phyloP scores from a whole-genome alignment of 352 stramenopile species.

The Phytopythium mirpurense region DNA sequence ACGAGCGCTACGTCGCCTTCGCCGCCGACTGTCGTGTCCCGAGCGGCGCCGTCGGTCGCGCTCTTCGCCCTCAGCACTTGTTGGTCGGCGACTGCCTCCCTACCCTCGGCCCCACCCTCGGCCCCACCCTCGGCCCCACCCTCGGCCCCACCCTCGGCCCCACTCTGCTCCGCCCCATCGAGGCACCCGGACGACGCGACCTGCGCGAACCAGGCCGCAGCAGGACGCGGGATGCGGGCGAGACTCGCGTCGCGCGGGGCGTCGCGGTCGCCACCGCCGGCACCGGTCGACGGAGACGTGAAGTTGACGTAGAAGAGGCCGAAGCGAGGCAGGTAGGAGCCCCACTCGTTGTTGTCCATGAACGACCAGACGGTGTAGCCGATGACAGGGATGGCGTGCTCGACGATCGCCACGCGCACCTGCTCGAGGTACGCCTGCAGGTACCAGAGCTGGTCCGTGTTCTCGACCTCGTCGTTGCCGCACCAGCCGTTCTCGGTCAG shows the following conservation, averaged over 20 bases:
- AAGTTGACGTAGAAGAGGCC: conserved; percentile 45
- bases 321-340: conserved; percentile 24
- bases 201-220: conserved; percentile 24
- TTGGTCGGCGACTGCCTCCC: no score
- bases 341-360: conserved; percentile 31
- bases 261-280: conserved; percentile 14
- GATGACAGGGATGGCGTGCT: conserved; percentile 12
- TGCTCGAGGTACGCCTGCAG: conserved; percentile 32
- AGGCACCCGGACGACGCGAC: conserved; percentile 32
- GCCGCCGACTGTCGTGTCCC: neutral
- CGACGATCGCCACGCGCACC: conserved; percentile 8
- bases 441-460: conserved; percentile 32
- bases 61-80: no score
- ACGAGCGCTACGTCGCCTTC: conserved; percentile 7
- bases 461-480: conserved; percentile 37
- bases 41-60: no score
- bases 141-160: no score
- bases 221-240: conserved; percentile 26
- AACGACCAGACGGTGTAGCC: conserved; percentile 20
- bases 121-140: no score
- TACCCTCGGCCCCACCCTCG: no score
- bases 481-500: conserved; percentile 60
- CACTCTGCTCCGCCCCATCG: no score
- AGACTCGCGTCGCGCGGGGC: conserved; percentile 11
- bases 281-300: conserved; percentile 15